phyloP scores from a whole-genome alignment of 441 rosid species.

The Metrosideros polymorpha region DNA sequence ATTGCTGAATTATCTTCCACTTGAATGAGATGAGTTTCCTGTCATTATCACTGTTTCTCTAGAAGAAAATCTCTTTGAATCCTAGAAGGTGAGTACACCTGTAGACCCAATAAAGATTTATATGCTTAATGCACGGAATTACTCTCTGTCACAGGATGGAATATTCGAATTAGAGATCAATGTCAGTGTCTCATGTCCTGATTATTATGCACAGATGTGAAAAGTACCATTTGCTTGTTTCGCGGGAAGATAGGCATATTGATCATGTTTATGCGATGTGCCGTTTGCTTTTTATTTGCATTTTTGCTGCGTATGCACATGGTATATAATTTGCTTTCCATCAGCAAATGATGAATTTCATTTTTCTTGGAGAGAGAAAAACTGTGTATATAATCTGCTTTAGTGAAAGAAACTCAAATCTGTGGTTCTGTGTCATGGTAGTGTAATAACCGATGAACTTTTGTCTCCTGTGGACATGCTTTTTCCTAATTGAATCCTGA shows the following conservation, averaged over 20 bases:
- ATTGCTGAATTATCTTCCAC: not conserved
- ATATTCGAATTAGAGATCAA: not conserved
- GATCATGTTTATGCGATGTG: not conserved
- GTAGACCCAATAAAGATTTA: not conserved
- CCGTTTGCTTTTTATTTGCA: not conserved
- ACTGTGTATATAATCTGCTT: not conserved
- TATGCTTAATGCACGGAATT: not conserved
- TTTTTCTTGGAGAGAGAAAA: not conserved
- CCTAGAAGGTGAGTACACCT: not conserved
- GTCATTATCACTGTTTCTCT: not conserved
- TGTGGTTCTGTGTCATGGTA: not conserved
- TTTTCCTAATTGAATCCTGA: not conserved
- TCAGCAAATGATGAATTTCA: not conserved
- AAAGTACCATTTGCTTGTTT: not conserved
- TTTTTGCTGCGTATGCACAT: not conserved
- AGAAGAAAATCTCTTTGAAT: not conserved
- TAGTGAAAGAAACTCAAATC: not conserved
- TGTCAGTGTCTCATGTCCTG: not conserved
- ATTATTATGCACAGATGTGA: not conserved
- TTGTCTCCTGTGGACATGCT: not conserved
- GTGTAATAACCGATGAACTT: not conserved
- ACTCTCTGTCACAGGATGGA: not conserved
- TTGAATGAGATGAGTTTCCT: not conserved
- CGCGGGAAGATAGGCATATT: not conserved
- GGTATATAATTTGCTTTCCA: not conserved